A percentile compares a stretch with the other conserved stretches of the same genome.
Evolutionary conservation across 108 stramenopile species (phyloP).

Genomic region (Fragilaria radians): DNA sequence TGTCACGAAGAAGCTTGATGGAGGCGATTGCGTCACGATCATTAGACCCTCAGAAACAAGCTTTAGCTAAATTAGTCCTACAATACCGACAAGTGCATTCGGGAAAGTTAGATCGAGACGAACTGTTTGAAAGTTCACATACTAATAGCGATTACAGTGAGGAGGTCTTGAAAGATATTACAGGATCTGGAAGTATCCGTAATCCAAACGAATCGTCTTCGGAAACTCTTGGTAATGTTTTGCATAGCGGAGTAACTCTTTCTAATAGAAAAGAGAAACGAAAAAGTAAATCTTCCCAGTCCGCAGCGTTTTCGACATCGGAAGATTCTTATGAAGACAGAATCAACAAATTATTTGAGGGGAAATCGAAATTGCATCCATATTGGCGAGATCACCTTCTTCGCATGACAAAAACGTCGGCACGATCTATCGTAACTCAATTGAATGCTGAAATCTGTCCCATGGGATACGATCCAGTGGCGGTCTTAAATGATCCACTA

Average conservation of each 20-base stretch:
- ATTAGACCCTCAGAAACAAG: constrained; percentile 7
- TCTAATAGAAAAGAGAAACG: too few relatives aligned
- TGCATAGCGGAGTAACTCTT: too few relatives aligned
- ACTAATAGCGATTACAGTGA: too few relatives aligned
- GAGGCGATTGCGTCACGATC: constrained; percentile 10
- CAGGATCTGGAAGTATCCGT: too few relatives aligned
- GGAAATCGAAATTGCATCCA: constrained; percentile 28
- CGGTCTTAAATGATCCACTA: constrained; percentile 14
- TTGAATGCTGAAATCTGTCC: too few relatives aligned
- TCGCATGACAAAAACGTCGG: constrained; percentile 47
- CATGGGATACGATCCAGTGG: constrained; percentile 71
- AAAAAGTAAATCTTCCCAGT: too few relatives aligned
- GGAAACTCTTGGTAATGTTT: too few relatives aligned
- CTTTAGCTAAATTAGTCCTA: constrained; percentile 49
- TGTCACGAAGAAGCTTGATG: constrained; percentile 14
- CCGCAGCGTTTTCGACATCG: too few relatives aligned
- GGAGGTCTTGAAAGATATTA: too few relatives aligned
- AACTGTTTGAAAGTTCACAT: too few relatives aligned
- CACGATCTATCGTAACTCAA: constrained; percentile 54
- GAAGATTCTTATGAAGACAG: constrained; percentile 18
- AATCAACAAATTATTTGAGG: constrained; percentile 24
- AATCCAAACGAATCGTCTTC: too few relatives aligned
- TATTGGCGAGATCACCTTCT: constrained; percentile 65
- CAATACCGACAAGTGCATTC: constrained; percentile 47
- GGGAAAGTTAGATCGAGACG: too few relatives aligned